These are phyloP conservation scores for Cicer pinnatifidum DNA, from an alignment of 306 rosid genomes.

Conservation along the genomic window DNA sequence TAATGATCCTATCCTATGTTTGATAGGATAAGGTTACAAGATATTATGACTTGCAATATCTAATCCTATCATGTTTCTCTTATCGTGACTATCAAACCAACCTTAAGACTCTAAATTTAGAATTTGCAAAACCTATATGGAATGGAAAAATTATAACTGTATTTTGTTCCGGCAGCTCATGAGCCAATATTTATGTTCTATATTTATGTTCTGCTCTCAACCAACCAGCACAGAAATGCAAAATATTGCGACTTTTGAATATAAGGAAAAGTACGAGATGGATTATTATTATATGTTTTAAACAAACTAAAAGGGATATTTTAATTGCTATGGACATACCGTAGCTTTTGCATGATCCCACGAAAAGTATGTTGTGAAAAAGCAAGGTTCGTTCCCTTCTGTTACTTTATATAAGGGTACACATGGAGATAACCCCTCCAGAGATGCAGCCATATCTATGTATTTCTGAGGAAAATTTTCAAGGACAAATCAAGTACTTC, in stretches of 20 bases:
- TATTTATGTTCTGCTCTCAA: constrained; percentile 32
- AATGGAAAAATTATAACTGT: constrained; percentile 3
- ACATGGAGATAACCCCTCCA: constrained; percentile 78
- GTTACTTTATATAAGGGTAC: constrained; percentile 89
- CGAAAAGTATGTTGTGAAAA: constrained; percentile 90
- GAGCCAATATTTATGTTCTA: constrained; percentile 6
- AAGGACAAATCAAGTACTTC: constrained; percentile 18
- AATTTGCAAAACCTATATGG: constrained; percentile 28
- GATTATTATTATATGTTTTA: background rate
- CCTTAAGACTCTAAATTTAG: constrained; percentile 2
- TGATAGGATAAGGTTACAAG: too few relatives aligned
- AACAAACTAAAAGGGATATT: constrained; percentile 14
- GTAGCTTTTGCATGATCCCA: constrained; percentile 82
- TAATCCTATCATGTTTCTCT: too few relatives aligned
- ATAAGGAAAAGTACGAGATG: constrained; percentile 12
- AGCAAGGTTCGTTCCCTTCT: constrained; percentile 97
- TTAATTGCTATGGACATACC: constrained; percentile 60
- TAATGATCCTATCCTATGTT: too few relatives aligned
- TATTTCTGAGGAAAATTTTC: constrained; percentile 67
- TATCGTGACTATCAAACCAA: too few relatives aligned
- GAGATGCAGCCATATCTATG: constrained; percentile 74
- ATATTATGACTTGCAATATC: too few relatives aligned
- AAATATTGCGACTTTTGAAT: constrained; percentile 11
- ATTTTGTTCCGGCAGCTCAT: constrained; percentile 6
- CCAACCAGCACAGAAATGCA: constrained; percentile 36